Conservation (phyloP, 2,329 filamentous ascomycete species). For the Achaetomium macrosporum region DNA sequence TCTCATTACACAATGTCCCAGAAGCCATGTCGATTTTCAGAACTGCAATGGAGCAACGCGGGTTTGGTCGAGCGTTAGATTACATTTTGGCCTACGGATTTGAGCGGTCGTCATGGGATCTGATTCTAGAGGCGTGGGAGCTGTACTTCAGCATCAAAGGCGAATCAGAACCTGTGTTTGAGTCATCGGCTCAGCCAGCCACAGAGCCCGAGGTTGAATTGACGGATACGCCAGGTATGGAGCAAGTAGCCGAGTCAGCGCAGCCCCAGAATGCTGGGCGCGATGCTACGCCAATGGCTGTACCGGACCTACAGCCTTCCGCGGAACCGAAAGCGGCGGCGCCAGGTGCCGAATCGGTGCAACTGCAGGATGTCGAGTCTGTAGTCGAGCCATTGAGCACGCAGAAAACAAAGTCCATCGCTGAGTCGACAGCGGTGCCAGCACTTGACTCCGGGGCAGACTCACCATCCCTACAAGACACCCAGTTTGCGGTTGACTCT, state of each 20-base stretch:
- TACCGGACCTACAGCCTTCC: neutral
- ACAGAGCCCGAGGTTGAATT: neutral
- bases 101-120: slow-evolving; percentile 32
- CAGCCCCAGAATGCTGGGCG: neutral
- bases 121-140: slow-evolving; percentile 34
- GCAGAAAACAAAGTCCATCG: neutral
- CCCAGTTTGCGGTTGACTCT: neutral
- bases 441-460: neutral
- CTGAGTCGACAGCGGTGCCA: neutral
- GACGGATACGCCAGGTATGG: neutral
- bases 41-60: slow-evolving; percentile 31
- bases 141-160: slow-evolving; percentile 24
- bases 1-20: slow-evolving; percentile 35
- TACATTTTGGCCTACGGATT: slow-evolving; percentile 39
- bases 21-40: slow-evolving; percentile 38
- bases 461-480: neutral
- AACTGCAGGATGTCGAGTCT: neutral
- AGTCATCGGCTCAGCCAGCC: neutral
- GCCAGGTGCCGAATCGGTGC: neutral
- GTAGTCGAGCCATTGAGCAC: neutral
- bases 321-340: neutral
- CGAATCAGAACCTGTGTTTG: neutral
- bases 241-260: neutral
- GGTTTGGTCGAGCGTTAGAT: slow-evolving; percentile 38
- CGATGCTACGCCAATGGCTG: neutral